A percentile compares a stretch with the other conserved stretches of the same genome.
phyloP scores from a whole-genome alignment of 179 eudicot species.

The Amaranthus tricolor region DNA sequence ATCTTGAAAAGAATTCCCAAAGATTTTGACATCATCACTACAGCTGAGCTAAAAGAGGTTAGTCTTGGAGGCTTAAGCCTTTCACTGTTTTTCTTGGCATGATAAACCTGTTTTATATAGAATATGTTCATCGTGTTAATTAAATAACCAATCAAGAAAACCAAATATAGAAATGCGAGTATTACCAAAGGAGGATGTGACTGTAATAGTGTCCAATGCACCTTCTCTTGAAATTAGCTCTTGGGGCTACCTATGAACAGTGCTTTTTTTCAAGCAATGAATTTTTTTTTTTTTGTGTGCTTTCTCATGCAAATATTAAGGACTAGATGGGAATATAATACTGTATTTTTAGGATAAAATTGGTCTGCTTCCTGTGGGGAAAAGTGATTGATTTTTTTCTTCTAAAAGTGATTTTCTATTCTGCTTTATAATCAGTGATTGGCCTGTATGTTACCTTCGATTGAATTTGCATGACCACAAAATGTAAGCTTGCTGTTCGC shows the following conservation, averaged over 20 bases:
- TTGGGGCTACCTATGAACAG: too few relatives aligned
- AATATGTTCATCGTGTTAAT: background rate
- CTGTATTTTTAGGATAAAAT: background rate
- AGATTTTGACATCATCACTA: constrained; percentile 80
- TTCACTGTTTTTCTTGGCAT: background rate
- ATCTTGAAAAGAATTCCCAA: constrained; percentile 70
- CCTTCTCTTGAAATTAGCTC: too few relatives aligned
- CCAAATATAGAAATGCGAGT: background rate
- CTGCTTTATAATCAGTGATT: background rate
- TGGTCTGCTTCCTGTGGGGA: background rate
- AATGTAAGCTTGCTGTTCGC: background rate
- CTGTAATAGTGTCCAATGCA: too few relatives aligned
- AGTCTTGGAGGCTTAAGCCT: constrained; percentile 17
- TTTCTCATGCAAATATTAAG: background rate
- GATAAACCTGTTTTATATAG: background rate
- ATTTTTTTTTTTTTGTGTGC: background rate
- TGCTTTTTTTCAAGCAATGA: background rate
- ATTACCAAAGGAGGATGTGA: too few relatives aligned
- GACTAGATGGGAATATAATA: background rate
- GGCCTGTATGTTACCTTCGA: background rate
- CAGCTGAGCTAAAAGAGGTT: constrained; percentile 75
- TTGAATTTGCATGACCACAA: background rate
- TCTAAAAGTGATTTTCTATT: background rate
- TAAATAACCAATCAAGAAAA: background rate
- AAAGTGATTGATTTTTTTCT: background rate